These are phyloP conservation scores for Fusarium globosum DNA, from an alignment of 2,329 filamentous ascomycete species.

Conservation along the genomic window DNA sequence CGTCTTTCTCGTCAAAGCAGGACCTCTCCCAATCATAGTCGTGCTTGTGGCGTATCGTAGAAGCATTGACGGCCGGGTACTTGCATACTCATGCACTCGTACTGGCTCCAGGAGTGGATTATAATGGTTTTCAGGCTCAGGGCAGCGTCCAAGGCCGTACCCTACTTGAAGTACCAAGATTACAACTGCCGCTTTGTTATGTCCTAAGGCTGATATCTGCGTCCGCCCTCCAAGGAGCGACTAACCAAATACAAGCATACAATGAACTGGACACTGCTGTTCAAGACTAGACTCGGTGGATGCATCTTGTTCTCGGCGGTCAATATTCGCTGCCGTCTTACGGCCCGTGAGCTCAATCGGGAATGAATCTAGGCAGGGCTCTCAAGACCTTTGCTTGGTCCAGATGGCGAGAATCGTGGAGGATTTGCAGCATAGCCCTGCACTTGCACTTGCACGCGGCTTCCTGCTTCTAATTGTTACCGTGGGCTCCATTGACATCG, in stretches of 20 bases:
- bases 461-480: constrained; percentile 46
- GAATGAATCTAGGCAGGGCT: constrained; percentile 29
- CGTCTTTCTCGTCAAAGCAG: constrained; percentile 41
- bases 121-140: constrained; percentile 36
- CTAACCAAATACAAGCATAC: constrained; percentile 6
- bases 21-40: constrained; percentile 54
- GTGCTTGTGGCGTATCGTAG: constrained; percentile 61
- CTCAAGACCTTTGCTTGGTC: constrained; percentile 44
- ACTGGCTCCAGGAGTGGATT: constrained; percentile 29
- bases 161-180: constrained; percentile 28
- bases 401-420: constrained; percentile 41
- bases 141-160: constrained; percentile 31
- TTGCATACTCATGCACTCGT: constrained; percentile 58
- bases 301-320: constrained; percentile 22
- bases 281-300: constrained; percentile 29
- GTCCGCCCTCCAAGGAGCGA: constrained; percentile 11
- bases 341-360: constrained; percentile 38
- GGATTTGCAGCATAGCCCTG: constrained; percentile 40
- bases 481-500: constrained; percentile 30
- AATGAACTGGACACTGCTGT: constrained; percentile 7
- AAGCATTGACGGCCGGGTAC: constrained; percentile 59
- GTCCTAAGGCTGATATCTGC: constrained; percentile 24
- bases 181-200: constrained; percentile 28
- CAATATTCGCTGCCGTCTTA: constrained; percentile 29
- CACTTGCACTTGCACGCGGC: constrained; percentile 42